A percentile compares a stretch with the other conserved stretches of the same genome.
phyloP scores from a whole-genome alignment of 768 basidiomycete genomes.

The Suillus occidentalis region DNA sequence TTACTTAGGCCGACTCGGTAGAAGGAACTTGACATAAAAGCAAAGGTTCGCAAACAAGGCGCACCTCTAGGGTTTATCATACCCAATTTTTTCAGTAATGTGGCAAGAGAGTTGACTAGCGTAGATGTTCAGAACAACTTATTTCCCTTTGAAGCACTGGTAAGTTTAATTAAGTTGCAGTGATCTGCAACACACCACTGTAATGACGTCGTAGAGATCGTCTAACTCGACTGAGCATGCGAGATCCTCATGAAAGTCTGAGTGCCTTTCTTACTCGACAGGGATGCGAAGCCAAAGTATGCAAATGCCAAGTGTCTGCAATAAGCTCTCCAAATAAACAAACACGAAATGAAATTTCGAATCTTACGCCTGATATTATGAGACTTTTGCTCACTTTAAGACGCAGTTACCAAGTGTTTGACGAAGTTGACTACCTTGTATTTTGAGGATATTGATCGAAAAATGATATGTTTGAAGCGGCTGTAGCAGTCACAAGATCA shows the following conservation, averaged over 20 bases:
- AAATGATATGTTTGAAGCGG: not conserved
- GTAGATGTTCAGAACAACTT: not conserved
- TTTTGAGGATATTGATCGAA: not conserved
- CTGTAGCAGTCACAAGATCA: not conserved
- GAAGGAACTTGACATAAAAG: not conserved
- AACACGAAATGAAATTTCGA: not conserved
- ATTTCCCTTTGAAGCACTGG: not conserved
- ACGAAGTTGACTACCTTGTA: no score
- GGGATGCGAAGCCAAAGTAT: not conserved
- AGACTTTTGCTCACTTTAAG: not conserved
- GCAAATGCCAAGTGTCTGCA: not conserved
- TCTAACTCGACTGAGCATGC: not conserved
- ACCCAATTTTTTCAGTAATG: not conserved
- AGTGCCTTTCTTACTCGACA: not conserved
- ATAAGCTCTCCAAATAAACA: not conserved
- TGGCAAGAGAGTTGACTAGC: not conserved
- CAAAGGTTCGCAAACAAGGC: not conserved
- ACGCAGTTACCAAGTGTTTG: no score
- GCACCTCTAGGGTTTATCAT: not conserved
- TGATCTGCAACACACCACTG: not conserved
- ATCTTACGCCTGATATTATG: no score
- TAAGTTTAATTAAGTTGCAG: not conserved
- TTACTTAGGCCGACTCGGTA: not conserved
- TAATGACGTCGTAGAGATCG: not conserved
- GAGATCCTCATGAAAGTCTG: not conserved